Evolutionary conservation across 257 asterid species (phyloP), one percentile per base, ranked within the genome.

Genomic region (Lycium ferocissimum): DNA sequence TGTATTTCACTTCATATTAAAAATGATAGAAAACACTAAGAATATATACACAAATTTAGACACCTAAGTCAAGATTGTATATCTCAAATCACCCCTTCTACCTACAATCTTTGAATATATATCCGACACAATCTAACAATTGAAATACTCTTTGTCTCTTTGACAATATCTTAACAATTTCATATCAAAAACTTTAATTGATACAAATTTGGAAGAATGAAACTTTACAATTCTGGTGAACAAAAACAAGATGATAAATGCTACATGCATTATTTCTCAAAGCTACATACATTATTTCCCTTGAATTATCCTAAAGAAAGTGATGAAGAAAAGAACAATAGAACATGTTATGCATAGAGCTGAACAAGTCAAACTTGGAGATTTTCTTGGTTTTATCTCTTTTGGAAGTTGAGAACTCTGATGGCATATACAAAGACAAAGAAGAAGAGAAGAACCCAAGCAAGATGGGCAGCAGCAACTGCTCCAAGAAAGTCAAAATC

Each of bases 391-490:
- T 5, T 76, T 76, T 85, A 93, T 90, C 98, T 93, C 88, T 89
- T 90, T 85, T 94, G 98, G 90, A 91, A 94, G 88, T 94, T 94
- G 70, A 94, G 86, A 75, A 85, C 91, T 85, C 91, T 93, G 84
- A 94, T 92, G 63, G 91, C 98, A 67, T 90, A 93, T 1, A 90
- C 98, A 87, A 92, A 94, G 12, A 91, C 92, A 43, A n/a, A 51
- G 87, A 87, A 90, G 89, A 93, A 94, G 26, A 94, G 91, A 14
- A 92, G 81, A 2, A 89, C 95, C 97, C 95, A 94, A 49, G 89
- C 94, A 83, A 94, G 84, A 89, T 94, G 98, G 6, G 92, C 95
- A 45, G 88, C 84, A 51, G 90, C 96, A 86, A 94, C 97, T 66
- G 86, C 85, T 87, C 91, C 90, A 22, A 94, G 95, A 86, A 92